Evolutionary conservation across 805 yeast species (phyloP).

Genomic region (Cephaloascus fragrans): DNA sequence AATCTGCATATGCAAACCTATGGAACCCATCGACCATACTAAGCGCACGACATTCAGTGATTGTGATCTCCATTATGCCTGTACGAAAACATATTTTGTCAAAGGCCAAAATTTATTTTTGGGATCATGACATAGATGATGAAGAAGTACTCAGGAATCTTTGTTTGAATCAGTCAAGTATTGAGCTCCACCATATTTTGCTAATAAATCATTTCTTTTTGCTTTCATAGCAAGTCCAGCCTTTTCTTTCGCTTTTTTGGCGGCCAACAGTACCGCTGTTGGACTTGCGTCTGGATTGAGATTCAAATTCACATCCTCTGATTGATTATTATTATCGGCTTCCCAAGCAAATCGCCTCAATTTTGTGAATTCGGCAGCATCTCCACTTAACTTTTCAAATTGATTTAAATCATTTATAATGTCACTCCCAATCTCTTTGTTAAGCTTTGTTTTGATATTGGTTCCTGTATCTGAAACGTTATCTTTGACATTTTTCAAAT

Average conservation of each 20-base stretch:
- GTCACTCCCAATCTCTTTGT: conserved; percentile 17
- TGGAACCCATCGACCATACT: too few relatives aligned
- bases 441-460: conserved; percentile 43
- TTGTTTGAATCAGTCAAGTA: not conserved
- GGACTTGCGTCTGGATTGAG: conserved; percentile 29
- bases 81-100: too few relatives aligned
- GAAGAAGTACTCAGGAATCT: too few relatives aligned
- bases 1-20: too few relatives aligned
- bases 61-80: too few relatives aligned
- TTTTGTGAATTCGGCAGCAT: conserved; percentile 42
- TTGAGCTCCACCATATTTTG: conserved; percentile 24
- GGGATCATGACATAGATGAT: too few relatives aligned
- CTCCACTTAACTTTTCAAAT: conserved; percentile 48
- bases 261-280: conserved; percentile 28
- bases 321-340: conserved; percentile 16
- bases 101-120: too few relatives aligned
- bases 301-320: conserved; percentile 6
- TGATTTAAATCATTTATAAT: conserved; percentile 28
- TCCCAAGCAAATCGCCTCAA: conserved; percentile 43
- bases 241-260: conserved; percentile 20
- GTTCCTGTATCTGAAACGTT: conserved; percentile 30
- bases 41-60: too few relatives aligned
- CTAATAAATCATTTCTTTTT: conserved; percentile 19
- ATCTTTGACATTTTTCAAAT: conserved; percentile 41
- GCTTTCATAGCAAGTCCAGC: conserved; percentile 14